These are phyloP conservation scores for Wickerhamomyces xylosicus DNA, from an alignment of 805 yeast genomes.

Conservation along the genomic window DNA sequence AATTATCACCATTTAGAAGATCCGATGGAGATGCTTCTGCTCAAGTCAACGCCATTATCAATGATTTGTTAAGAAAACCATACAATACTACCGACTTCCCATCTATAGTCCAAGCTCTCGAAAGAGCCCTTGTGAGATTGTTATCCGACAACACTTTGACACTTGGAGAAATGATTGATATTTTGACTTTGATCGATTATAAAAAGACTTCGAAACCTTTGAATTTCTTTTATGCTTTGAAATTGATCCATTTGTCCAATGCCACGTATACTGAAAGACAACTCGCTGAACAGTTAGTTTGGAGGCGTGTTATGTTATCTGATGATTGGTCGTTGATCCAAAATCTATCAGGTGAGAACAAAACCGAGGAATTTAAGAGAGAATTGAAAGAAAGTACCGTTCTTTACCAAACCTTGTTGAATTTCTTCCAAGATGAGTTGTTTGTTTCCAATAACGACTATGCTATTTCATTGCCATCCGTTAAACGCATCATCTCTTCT, in stretches of 20 bases:
- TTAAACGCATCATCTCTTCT: too few relatives aligned
- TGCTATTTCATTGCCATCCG: constrained; percentile 22
- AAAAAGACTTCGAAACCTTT: constrained; percentile 19
- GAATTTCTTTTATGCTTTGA: constrained; percentile 37
- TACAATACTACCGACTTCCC: constrained; percentile 13
- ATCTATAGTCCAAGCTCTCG: constrained; percentile 14
- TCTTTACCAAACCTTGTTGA: constrained; percentile 34
- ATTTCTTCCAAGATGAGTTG: constrained; percentile 24
- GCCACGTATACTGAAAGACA: constrained; percentile 20
- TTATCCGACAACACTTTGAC: constrained; percentile 28
- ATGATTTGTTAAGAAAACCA: constrained; percentile 15
- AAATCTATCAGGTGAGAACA: constrained; percentile 23
- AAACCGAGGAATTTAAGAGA: constrained; percentile 32
- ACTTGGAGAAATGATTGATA: constrained; percentile 37
- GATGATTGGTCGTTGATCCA: constrained; percentile 41
- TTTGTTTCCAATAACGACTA: constrained; percentile 16
- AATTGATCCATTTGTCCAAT: constrained; percentile 32
- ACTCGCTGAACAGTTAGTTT: constrained; percentile 30
- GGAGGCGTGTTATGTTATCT: constrained; percentile 47
- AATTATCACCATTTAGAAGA: constrained; percentile 19
- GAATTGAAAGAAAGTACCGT: constrained; percentile 30
- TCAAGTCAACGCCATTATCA: constrained; percentile 15
- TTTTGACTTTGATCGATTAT: constrained; percentile 34
- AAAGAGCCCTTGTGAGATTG: constrained; percentile 22
- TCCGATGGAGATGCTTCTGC: constrained; percentile 21